A percentile compares a stretch with the other conserved stretches of the same genome.
Evolutionary conservation across 768 basidiomycete genomes (phyloP).

Genomic region (Russula vinacea): DNA sequence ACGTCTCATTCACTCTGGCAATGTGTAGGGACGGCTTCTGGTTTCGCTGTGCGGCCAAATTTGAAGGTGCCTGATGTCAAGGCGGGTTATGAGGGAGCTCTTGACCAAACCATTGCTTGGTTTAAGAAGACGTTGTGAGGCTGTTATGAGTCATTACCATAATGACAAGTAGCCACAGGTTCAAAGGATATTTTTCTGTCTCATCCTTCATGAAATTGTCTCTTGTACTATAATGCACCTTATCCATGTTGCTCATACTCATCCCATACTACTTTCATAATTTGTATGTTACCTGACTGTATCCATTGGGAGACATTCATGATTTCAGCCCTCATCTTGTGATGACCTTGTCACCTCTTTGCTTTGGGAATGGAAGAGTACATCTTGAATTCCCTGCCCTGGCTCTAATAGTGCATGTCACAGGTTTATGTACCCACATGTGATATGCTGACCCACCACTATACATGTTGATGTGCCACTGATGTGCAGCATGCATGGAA

Average conservation of each 20-base stretch:
- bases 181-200: neutral
- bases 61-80: slow-evolving; percentile 43
- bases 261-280: neutral
- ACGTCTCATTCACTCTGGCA: slow-evolving; percentile 14
- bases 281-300: neutral
- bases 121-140: slow-evolving; percentile 41
- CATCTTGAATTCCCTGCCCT: neutral
- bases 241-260: neutral
- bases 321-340: too few species aligned
- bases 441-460: too few species aligned
- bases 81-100: slow-evolving; percentile 44
- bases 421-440: too few species aligned
- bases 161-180: neutral
- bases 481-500: too few species aligned
- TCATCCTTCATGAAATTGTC: neutral
- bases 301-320: too few species aligned
- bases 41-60: slow-evolving; percentile 50
- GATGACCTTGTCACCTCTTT: too few species aligned
- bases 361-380: neutral
- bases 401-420: neutral
- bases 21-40: slow-evolving; percentile 45
- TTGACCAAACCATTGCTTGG: slow-evolving; percentile 44
- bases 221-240: neutral
- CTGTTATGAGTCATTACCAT: neutral
- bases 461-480: too few species aligned